Conservation (phyloP, 2,329 filamentous ascomycete species). For the Aspergillus sp. region DNA sequence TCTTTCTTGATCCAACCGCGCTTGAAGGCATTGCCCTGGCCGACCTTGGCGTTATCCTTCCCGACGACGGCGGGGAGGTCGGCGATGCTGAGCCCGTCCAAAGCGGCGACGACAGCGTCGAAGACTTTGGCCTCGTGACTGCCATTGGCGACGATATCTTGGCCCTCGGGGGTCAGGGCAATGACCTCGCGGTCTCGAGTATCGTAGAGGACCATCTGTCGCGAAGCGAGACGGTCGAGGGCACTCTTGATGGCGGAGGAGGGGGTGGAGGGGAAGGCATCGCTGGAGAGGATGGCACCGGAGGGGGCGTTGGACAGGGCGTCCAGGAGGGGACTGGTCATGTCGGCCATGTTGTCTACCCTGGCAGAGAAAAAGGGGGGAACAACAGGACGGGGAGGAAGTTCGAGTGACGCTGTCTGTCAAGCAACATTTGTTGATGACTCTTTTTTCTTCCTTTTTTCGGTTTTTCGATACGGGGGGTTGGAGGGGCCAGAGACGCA, state of each 20-base stretch:
- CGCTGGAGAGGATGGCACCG: slow-evolving; percentile 58
- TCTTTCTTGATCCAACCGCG: slow-evolving; percentile 61
- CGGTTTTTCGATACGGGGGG: slow-evolving; percentile 16
- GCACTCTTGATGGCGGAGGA: slow-evolving; percentile 73
- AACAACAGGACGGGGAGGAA: no score
- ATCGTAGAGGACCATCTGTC: slow-evolving; percentile 81
- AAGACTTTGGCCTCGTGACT: slow-evolving; percentile 80
- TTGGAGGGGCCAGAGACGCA: slow-evolving; percentile 14
- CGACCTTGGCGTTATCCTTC: slow-evolving; percentile 51
- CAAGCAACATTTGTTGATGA: slow-evolving; percentile 27
- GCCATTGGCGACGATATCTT: slow-evolving; percentile 63
- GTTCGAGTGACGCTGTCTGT: no score
- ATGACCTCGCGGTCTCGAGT: slow-evolving; percentile 72
- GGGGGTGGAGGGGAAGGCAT: slow-evolving; percentile 59
- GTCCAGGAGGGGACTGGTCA: slow-evolving; percentile 58
- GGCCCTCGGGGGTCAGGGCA: slow-evolving; percentile 64
- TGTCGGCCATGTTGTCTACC: slow-evolving; percentile 42
- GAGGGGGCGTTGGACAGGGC: slow-evolving; percentile 53
- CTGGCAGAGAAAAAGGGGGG: not conserved
- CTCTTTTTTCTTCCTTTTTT: slow-evolving; percentile 29
- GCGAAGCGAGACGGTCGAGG: slow-evolving; percentile 73
- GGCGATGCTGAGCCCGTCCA: slow-evolving; percentile 73
- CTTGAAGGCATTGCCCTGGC: slow-evolving; percentile 91
- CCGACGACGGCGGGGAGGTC: slow-evolving; percentile 51
- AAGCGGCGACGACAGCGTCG: slow-evolving; percentile 59